Evolutionary conservation across 306 rosid genomes (phyloP).

Genomic region (Trifolium pratense): DNA sequence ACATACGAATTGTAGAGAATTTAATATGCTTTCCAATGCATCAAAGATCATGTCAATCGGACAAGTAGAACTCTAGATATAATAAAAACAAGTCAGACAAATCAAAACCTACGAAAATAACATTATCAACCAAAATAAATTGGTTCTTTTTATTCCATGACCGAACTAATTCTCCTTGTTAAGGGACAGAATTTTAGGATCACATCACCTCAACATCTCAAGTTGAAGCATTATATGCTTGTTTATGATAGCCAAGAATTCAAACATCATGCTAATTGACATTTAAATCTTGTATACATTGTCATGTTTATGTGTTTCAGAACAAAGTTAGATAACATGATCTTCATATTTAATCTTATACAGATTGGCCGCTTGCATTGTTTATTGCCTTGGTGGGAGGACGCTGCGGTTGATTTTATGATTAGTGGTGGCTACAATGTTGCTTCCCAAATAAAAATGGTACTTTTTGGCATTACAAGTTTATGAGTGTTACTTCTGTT

Average conservation of each 20-base stretch:
- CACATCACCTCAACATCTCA: conserved; percentile 1
- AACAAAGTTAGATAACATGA: conserved; percentile 30
- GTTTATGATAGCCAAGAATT: conserved; percentile 7
- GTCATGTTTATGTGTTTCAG: conserved; percentile 31
- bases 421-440: conserved; percentile 83
- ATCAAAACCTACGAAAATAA: too few relatives aligned
- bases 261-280: background rate
- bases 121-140: too few relatives aligned
- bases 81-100: too few relatives aligned
- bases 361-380: conserved; percentile 90
- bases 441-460: conserved; percentile 65
- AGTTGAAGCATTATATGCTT: conserved; percentile 31
- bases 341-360: conserved; percentile 36
- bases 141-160: too few relatives aligned
- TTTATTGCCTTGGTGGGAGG: conserved; percentile 87
- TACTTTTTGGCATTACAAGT: conserved; percentile 38
- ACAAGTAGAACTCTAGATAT: too few relatives aligned
- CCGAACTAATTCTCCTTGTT: too few relatives aligned
- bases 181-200: too few relatives aligned
- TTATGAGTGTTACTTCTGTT: conserved; percentile 8
- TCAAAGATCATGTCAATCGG: too few relatives aligned
- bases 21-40: too few relatives aligned
- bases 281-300: conserved; percentile 3
- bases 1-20: too few relatives aligned
- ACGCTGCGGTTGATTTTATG: conserved; percentile 84